Base-by-base conservation (phyloP, 805 yeast genomes). In the Lipomyces sp. region DNA sequence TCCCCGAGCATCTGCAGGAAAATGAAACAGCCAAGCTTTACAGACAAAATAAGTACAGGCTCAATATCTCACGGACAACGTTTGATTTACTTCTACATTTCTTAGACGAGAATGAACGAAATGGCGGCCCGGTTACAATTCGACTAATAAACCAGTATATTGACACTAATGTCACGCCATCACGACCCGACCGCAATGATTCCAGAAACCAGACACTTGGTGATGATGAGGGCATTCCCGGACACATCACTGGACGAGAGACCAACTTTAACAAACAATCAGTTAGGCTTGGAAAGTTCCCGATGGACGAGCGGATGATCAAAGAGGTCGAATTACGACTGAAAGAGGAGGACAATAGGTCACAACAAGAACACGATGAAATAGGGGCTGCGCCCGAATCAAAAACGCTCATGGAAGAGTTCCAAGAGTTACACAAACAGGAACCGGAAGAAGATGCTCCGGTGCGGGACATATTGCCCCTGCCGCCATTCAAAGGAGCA, bases 81-180 rank as follows among this genome's bases (percentile, higher is more conserved):
- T 83, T 94, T 74, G 95, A 92, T 75, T 80, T 94, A 72, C 83
- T 95, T 70, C 81, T 95, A 62, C 90, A 91, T 75, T 94, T 92
- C 72, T 78, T 95, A 63, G 96, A 92, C 76, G 98, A 94, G 75
- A 91, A 92, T 76, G 98, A 92, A 77, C 89, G 89, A 8, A 87
- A 88, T 63, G 98, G 98, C 54, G 98, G 98, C 1, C 89, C 93
- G 1, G 85, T 94, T 50, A 82, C 94, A 62, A 90, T 95, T 58
- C 82, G 97, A 72, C 83, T 92, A 59, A 87, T 95, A 69, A 95
- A 95, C 79, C 93, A 92, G 78, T 87, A 91, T 76, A 82, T 95
- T 72, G 87, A 84, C 53, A 73, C 79, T 30, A 69, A 74, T 34
- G 75, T 78, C 30, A 71, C 78, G 2, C 71, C 78, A 24, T 66